Conservation (phyloP, 2,329 filamentous ascomycete species). For the Paecilomyces sp. region DNA sequence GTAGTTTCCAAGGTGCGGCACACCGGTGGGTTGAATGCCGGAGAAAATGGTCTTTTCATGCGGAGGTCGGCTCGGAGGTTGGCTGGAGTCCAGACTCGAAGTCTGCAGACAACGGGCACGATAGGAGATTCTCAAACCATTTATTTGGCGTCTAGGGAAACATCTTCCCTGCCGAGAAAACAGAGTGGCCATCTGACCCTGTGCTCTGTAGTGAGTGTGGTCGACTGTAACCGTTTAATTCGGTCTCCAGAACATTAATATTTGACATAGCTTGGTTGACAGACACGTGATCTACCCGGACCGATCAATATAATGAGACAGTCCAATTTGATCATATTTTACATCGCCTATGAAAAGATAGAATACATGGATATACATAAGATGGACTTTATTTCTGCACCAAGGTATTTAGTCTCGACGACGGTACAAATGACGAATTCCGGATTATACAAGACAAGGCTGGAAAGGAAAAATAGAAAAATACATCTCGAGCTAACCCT, state of each 20-base stretch:
- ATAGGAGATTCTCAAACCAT: too few species aligned
- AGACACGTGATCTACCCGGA: background rate
- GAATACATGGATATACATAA: background rate
- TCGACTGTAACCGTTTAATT: background rate
- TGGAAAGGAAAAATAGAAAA: background rate
- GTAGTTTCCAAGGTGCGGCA: constrained; percentile 94
- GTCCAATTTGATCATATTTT: too few species aligned
- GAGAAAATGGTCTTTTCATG: constrained; percentile 65
- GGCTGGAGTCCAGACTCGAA: background rate
- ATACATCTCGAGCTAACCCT: constrained; percentile 11
- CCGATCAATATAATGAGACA: background rate
- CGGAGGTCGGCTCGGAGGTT: constrained; percentile 2
- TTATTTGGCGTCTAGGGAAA: background rate
- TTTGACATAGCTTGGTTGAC: background rate
- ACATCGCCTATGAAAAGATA: background rate
- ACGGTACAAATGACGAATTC: background rate
- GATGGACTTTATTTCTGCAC: background rate
- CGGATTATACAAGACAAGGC: constrained; percentile 2
- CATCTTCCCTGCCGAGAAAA: background rate
- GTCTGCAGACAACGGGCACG: background rate
- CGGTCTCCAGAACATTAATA: too few species aligned
- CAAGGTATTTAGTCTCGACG: background rate
- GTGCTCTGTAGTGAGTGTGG: background rate
- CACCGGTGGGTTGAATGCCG: constrained; percentile 91
- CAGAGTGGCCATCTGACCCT: background rate